Evolutionary conservation across 495 filamentous ascomycete genomes (phyloP).

Genomic region (Clohesyomyces aquaticus): DNA sequence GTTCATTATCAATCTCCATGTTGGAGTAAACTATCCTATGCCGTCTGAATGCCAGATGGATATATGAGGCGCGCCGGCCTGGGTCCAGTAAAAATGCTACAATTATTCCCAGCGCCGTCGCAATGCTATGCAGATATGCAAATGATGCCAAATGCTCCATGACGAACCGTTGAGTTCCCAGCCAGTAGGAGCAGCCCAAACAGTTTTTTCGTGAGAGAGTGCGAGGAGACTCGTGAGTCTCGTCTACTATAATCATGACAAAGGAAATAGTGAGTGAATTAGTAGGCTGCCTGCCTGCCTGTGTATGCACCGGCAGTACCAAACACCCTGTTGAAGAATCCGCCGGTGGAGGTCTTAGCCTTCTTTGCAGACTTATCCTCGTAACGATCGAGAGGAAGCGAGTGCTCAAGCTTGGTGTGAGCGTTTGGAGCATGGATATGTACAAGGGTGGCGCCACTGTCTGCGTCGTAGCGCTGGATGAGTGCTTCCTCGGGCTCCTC

Average conservation of each 20-base stretch:
- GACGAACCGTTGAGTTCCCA: conserved; percentile 26
- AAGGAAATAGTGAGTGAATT: conserved; percentile 36
- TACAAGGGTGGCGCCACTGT: conserved; percentile 45
- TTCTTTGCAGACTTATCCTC: conserved; percentile 48
- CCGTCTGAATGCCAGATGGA: conserved; percentile 4
- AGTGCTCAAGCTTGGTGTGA: conserved; percentile 30
- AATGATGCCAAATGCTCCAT: conserved; percentile 8
- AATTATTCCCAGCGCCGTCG: conserved; percentile 34
- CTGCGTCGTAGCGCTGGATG: conserved; percentile 48
- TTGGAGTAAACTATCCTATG: conserved; percentile 11
- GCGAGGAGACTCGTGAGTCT: conserved; percentile 21
- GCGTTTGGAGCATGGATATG: conserved; percentile 41
- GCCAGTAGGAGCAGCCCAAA: conserved; percentile 34
- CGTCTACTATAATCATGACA: conserved; percentile 20
- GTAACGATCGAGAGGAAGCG: conserved; percentile 30
- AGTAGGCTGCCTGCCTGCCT: conserved; percentile 31
- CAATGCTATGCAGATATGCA: conserved; percentile 40
- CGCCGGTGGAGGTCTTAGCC: conserved; percentile 42
- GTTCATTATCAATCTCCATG: conserved; percentile 16
- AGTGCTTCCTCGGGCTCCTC: conserved; percentile 41
- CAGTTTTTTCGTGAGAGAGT: conserved; percentile 20
- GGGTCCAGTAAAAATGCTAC: conserved; percentile 34
- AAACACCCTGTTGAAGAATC: conserved; percentile 48
- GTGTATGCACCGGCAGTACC: conserved; percentile 26
- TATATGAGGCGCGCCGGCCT: conserved; percentile 37